Evolutionary conservation across 139 green algal genomes (phyloP).

Genomic region (Eudorina sp.): DNA sequence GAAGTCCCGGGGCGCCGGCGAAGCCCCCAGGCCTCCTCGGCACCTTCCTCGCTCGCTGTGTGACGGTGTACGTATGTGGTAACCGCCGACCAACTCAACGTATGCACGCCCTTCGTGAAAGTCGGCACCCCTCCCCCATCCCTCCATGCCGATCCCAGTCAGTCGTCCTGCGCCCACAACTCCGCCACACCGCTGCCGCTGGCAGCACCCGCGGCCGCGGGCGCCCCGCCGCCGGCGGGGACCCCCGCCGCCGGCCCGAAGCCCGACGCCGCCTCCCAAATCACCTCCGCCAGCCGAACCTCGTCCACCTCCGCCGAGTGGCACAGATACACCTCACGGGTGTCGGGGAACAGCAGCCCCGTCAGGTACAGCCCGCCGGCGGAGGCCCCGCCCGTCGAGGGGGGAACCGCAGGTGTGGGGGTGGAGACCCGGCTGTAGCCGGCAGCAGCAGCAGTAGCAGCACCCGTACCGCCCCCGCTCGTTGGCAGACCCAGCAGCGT

Average conservation of each 20-base stretch:
- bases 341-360: conserved; percentile 10
- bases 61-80: too few relatives aligned
- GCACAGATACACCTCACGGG: conserved; percentile 16
- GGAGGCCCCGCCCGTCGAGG: background rate
- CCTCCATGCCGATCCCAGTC: too few relatives aligned
- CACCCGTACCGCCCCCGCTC: too few relatives aligned
- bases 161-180: background rate
- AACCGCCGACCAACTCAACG: too few relatives aligned
- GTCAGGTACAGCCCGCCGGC: conserved; percentile 19
- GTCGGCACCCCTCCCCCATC: too few relatives aligned
- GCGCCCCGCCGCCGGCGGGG: background rate
- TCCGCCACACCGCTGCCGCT: background rate
- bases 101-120: too few relatives aligned
- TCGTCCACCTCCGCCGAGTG: conserved; percentile 34
- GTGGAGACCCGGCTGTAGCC: background rate
- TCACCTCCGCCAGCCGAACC: conserved; percentile 7
- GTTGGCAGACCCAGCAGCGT: too few relatives aligned
- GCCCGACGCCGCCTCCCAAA: conserved; percentile 15
- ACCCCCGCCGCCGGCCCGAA: too few relatives aligned
- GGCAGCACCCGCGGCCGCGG: background rate
- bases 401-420: background rate
- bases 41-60: too few relatives aligned
- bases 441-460: too few relatives aligned
- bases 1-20: too few relatives aligned
- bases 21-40: too few relatives aligned